Base-by-base conservation (phyloP, 805 yeast genomes). In the Barnettozyma salicaria region DNA sequence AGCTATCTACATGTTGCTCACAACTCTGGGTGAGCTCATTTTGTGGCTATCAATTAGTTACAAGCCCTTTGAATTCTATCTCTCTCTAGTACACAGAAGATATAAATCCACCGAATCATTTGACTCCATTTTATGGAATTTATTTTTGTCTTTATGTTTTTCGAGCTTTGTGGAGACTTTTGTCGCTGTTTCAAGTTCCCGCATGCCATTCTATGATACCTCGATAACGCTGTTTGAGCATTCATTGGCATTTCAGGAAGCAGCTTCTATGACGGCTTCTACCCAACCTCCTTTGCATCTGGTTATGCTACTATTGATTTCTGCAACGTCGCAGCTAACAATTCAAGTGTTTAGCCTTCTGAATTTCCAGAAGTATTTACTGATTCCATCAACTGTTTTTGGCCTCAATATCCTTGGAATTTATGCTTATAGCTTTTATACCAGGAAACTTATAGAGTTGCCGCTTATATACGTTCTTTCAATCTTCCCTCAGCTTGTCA, bases 141-240 rank as follows among this genome's bases (percentile, higher is more conserved):
- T 64, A 69, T 83, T 75, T 50, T 51, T 76, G 21, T 59, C 75
- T 2, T 61, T 78, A 39, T 80, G 89, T 53, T 53, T 71, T 18
- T 75, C 77, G 48, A 78, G 78, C 50, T 76, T 78, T 36, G 56
- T 76, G 12, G 90, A 84, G 56, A 76, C 86, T 1, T 77, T 81
- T 48, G 63, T 76, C 8, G 65, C 81, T 3, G 74, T 72, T 19
- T 65, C 76, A 7, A 67, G 70, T 38, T 84, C 83, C 8, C 63
- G 63, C 29, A 57, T 61, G 19, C 82, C 86, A 7, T 65, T 69
- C 38, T 69, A 74, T 16, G 89, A 80, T 39, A 71, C 79, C 12
- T 86, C 86, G 0, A 63, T 82, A 44, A 78, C 92, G 1, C 59
- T 83, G 24, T 81, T 83, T 58, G 92, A 84, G 55, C 80, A 77